These are phyloP conservation scores for Coffea canephora DNA, from an alignment of 257 asterid genomes.

Conservation along the genomic window DNA sequence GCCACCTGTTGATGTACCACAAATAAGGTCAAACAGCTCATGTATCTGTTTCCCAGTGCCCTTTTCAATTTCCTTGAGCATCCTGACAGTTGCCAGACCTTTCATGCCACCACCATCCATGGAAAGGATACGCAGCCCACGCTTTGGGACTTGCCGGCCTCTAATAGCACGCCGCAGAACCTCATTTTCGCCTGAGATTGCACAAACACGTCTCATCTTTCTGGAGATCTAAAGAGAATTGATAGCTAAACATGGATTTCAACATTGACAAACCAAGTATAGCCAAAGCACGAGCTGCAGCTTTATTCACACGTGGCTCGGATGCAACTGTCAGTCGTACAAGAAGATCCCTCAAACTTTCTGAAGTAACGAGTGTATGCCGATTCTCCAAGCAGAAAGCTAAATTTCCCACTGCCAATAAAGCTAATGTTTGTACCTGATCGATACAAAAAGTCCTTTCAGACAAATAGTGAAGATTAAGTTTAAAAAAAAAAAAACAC, in stretches of 20 bases:
- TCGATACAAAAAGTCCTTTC: constrained; percentile 18
- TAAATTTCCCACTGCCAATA: constrained; percentile 84
- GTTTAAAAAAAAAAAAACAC: constrained; percentile 4
- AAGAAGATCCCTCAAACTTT: constrained; percentile 97
- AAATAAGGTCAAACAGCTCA: constrained; percentile 94
- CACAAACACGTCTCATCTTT: constrained; percentile 21
- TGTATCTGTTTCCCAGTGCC: constrained; percentile 95
- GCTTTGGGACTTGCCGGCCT: constrained; percentile 83
- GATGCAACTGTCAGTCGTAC: constrained; percentile 77
- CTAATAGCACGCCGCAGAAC: constrained; percentile 84
- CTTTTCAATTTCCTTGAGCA: constrained; percentile 88
- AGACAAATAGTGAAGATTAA: constrained; percentile 20
- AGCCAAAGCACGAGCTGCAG: constrained; percentile 98
- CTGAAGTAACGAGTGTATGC: constrained; percentile 75
- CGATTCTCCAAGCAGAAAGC: constrained; percentile 96
- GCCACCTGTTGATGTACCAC: constrained; percentile 99
- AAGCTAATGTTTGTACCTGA: constrained; percentile 90
- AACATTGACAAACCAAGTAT: constrained; percentile 63
- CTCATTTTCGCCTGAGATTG: constrained; percentile 86
- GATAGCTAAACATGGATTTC: background rate
- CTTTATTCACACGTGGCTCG: constrained; percentile 75
- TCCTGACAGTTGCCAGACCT: constrained; percentile 95
- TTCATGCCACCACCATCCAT: constrained; percentile 99
- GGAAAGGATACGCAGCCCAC: constrained; percentile 86
- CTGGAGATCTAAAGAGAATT: constrained; percentile 10